phyloP scores from a whole-genome alignment of 2,329 filamentous ascomycete genomes.

The Berkeleyomyces rouxiae region DNA sequence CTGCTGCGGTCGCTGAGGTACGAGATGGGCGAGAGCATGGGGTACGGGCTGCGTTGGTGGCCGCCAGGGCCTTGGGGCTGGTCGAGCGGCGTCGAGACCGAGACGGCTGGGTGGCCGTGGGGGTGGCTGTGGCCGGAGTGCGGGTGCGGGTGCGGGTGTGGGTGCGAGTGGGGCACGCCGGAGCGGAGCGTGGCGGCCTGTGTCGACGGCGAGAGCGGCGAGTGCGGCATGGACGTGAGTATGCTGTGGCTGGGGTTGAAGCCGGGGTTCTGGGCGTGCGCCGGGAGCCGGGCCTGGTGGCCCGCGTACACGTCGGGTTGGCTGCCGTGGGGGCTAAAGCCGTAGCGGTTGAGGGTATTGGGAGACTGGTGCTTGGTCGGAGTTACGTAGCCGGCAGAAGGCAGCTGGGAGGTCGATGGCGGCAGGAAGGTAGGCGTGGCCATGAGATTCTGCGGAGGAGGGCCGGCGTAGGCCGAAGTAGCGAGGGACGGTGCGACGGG shows the following conservation, averaged over 20 bases:
- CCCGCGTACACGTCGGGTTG: not conserved
- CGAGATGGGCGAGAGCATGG: conserved; percentile 58
- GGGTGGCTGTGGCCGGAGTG: not conserved
- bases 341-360: conserved; percentile 26
- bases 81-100: not conserved
- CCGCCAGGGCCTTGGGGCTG: not conserved
- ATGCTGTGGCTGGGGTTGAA: not conserved
- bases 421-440: conserved; percentile 4
- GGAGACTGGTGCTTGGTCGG: conserved; percentile 38
- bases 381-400: conserved; percentile 25
- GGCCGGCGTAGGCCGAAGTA: not conserved
- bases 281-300: not conserved
- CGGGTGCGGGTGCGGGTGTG: too few species aligned
- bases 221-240: conserved; percentile 32
- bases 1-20: conserved; percentile 80
- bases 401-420: conserved; percentile 11
- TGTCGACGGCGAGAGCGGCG: conserved; percentile 27
- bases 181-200: not conserved
- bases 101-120: not conserved
- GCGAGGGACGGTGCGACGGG: not conserved
- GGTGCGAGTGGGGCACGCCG: conserved; percentile 1
- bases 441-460: not conserved
- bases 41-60: conserved; percentile 7
- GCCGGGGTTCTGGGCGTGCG: not conserved
- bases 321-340: conserved; percentile 16